Evolutionary conservation across 1,284 basidiomycete genomes (phyloP), one percentile per base, ranked within the genome.

Genomic region (Ganoderma lucidum): DNA sequence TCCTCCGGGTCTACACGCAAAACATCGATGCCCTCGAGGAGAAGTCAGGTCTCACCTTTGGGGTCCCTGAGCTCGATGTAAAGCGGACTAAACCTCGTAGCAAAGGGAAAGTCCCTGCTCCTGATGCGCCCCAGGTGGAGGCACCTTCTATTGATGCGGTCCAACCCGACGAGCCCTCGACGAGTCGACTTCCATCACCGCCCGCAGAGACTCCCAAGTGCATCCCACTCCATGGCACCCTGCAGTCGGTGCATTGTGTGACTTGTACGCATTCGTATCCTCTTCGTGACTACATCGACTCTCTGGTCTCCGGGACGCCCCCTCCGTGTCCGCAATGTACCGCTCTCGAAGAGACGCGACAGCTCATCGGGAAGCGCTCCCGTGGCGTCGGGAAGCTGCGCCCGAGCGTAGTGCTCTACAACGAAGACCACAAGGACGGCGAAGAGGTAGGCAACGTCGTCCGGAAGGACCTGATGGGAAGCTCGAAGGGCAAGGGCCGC

Each of bases 1-100:
- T 98, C 1, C 86, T 96, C 56, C 88, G 96, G 37, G 94, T 96
- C 4, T 98, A 98, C 80, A 97, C 96, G 0, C 96, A 98, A 83
- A 97, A 97, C 81, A 97, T 98, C 71, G 96, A 98, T 78, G 92
- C 91, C 17, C 89, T 98, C 63, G 96, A 98, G 78, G 85, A 85
- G 70, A 95, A 96, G 77, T 93, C 90, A 15, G 96, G 96, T 4
- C 86, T 98, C 8, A 88, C 89, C 0, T 94, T 93, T 73, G 93
- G 93, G 35, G 84, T 95, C 17, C 92, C 92, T 15, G 86, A 86
- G 62, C 87, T 87, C 68, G 87, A 88, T 71, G 83, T 81, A 69
- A 87, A 83, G 73, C 85, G 88, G 32, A 81, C 74, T 62, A 89
- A 86, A 73, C 78, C 84, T 32, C 84, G 87, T 23, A 62, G 69